These are phyloP conservation scores for Barnettozyma californica DNA, from an alignment of 805 yeast species.

Conservation along the genomic window DNA sequence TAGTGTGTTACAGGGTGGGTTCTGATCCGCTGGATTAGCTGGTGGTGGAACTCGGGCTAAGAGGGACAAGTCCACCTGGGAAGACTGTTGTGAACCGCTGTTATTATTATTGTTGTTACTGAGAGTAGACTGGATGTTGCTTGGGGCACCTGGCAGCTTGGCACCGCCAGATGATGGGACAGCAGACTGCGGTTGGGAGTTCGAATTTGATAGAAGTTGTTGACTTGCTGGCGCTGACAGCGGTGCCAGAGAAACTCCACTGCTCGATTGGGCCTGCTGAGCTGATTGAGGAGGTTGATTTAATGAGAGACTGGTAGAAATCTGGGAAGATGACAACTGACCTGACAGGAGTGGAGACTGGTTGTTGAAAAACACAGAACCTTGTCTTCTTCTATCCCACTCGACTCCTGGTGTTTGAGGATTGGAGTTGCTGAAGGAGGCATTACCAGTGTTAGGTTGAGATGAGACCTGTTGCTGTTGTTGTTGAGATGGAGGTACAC, in stretches of 20 bases:
- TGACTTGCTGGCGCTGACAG: slow-evolving; percentile 7
- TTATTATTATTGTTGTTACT: slow-evolving; percentile 1
- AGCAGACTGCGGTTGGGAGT: slow-evolving; percentile 17
- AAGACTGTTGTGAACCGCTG: slow-evolving; percentile 18
- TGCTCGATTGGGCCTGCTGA: slow-evolving; percentile 5
- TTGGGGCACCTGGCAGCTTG: slow-evolving; percentile 3
- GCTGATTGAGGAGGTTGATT: slow-evolving; percentile 6
- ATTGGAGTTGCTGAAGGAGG: slow-evolving; percentile 23
- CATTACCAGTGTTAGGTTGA: slow-evolving; percentile 14
- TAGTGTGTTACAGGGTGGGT: slow-evolving; percentile 96
- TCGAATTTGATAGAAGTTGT: slow-evolving; percentile 11
- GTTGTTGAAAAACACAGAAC: slow-evolving; percentile 45
- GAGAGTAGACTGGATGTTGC: background rate
- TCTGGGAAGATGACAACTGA: slow-evolving; percentile 19
- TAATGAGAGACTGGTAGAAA: slow-evolving; percentile 22
- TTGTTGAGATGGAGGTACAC: slow-evolving; percentile 12
- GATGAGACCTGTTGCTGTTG: background rate
- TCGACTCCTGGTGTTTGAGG: slow-evolving; percentile 39
- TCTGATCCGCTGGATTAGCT: slow-evolving; percentile 98
- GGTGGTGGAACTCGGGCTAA: slow-evolving; percentile 83
- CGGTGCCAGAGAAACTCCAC: slow-evolving; percentile 5
- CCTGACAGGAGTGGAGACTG: slow-evolving; percentile 22
- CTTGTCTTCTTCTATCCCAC: slow-evolving; percentile 50
- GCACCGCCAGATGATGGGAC: slow-evolving; percentile 3
- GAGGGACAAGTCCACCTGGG: slow-evolving; percentile 59